phyloP scores from a whole-genome alignment of 495 filamentous ascomycete species.

The Trichocladium antarcticum region DNA sequence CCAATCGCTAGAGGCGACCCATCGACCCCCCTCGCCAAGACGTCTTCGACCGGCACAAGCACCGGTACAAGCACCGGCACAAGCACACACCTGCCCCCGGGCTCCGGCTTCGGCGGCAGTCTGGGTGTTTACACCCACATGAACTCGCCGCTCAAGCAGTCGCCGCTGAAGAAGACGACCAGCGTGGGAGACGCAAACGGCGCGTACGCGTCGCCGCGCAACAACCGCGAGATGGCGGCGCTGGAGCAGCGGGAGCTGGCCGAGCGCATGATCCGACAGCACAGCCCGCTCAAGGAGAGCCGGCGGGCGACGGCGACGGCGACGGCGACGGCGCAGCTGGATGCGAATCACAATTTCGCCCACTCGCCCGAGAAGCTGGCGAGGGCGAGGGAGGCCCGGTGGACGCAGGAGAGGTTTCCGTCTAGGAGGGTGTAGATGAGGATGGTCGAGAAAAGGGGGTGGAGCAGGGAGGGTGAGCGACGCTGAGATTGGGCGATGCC shows the following conservation, averaged over 20 bases:
- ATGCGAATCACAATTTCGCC: neutral
- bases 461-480: neutral
- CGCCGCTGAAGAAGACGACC: slow-evolving; percentile 35
- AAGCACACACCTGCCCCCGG: slow-evolving; percentile 7
- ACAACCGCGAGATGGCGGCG: slow-evolving; percentile 44
- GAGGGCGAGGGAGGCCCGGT: slow-evolving; percentile 18
- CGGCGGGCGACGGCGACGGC: neutral
- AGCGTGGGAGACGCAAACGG: slow-evolving; percentile 36
- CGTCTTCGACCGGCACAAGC: slow-evolving; percentile 2
- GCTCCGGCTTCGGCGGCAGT: slow-evolving; percentile 49
- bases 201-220: slow-evolving; percentile 32
- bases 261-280: slow-evolving; percentile 21
- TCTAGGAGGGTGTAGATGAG: slow-evolving; percentile 18
- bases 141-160: slow-evolving; percentile 58
- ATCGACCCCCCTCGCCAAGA: neutral
- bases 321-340: neutral
- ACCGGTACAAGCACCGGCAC: slow-evolving; percentile 1
- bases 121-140: slow-evolving; percentile 69
- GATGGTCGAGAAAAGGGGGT: neutral
- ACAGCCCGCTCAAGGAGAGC: slow-evolving; percentile 21
- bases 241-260: slow-evolving; percentile 34
- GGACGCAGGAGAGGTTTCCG: slow-evolving; percentile 35
- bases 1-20: neutral
- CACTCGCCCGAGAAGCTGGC: slow-evolving; percentile 23
- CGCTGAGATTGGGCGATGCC: neutral